Base-by-base conservation (phyloP, 1,139 yeast genomes). In the Pichia kudriavzevii region DNA sequence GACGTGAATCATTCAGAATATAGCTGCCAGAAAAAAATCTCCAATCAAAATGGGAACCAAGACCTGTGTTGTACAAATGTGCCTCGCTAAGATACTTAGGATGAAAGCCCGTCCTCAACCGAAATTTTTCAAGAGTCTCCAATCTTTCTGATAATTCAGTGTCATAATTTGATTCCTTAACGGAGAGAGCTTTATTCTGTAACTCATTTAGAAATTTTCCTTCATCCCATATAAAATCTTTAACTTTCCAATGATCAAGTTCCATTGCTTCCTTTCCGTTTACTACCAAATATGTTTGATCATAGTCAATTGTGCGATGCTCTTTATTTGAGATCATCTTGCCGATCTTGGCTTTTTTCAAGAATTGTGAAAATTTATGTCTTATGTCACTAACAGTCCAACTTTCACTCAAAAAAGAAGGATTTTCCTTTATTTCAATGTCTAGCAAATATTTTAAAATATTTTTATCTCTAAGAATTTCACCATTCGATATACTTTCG, bases 1-100 rank as follows among this genome's bases (percentile, higher is more conserved):
- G 58, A 34, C 66, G 58, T 7, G 45, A 33, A 26, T 65, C 64
- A 41, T 61, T 59, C 4, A 36, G 27, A 20, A 40, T 33, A 2
- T 34, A 26, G 15, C 41, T 40, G 4, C 43, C 34, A 9, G 38
- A 21, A 48, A 64, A 67, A 45, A 71, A 66, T 43, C 75, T 48
- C 66, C 74, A 59, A 44, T 70, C 61, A 38, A 53, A 59, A 46
- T 63, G 68, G 1, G 57, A 48, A 1, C 66, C 58, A 2, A 50
- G 46, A 2, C 15, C 20, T 9, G 52, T 37, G 2, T 44, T 45
- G 21, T 53, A 38, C 1, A 59, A 36, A 15, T 48, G 44, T 2
- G 69, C 67, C 40, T 66, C 71, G 36, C 50, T 48, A 31, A 54
- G 49, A 40, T 52, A 53, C 30, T 50, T 52, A 6, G 48, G 47